Conservation (phyloP, 2,329 filamentous ascomycete genomes). For the Fusarium vanettenii region DNA sequence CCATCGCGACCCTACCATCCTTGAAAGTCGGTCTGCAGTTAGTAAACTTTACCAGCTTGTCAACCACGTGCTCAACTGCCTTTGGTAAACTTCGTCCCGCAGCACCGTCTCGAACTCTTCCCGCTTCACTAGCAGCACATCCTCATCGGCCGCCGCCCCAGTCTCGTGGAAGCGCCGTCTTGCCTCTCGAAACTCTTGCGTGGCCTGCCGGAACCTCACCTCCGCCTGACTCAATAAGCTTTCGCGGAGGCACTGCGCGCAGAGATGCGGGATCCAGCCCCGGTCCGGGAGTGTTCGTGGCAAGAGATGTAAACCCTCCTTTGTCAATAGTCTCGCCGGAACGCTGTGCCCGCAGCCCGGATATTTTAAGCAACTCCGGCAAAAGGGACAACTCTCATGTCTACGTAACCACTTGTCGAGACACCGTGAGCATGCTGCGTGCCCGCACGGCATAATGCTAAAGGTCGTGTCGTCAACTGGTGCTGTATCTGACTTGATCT, state of each 20-base stretch:
- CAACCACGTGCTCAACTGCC: slow-evolving; percentile 38
- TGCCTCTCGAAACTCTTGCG: slow-evolving; percentile 21
- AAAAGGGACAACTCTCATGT: slow-evolving; percentile 50
- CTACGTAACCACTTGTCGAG: slow-evolving; percentile 42
- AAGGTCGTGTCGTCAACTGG: slow-evolving; percentile 33
- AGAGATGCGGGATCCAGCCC: slow-evolving; percentile 44
- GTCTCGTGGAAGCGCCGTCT: slow-evolving; percentile 23
- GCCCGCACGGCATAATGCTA: slow-evolving; percentile 51
- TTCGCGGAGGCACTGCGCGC: slow-evolving; percentile 28
- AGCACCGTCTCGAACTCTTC: slow-evolving; percentile 38
- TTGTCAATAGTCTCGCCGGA: slow-evolving; percentile 39
- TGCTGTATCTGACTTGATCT: slow-evolving; percentile 31
- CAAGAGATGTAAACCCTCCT: slow-evolving; percentile 46
- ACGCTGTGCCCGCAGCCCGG: slow-evolving; percentile 46
- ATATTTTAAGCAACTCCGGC: slow-evolving; percentile 44
- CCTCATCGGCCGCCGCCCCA: slow-evolving; percentile 23
- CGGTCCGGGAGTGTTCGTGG: slow-evolving; percentile 48
- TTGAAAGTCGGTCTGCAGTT: slow-evolving; percentile 1
- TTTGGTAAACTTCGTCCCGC: slow-evolving; percentile 35
- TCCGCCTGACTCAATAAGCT: slow-evolving; percentile 14
- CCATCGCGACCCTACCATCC: neutral
- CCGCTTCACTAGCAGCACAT: slow-evolving; percentile 23
- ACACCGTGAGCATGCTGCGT: slow-evolving; percentile 47
- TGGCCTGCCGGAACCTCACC: slow-evolving; percentile 21
- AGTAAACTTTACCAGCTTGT: slow-evolving; percentile 36